Evolutionary conservation across 768 basidiomycete genomes (phyloP).

Genomic region (Artomyces pyxidatus): DNA sequence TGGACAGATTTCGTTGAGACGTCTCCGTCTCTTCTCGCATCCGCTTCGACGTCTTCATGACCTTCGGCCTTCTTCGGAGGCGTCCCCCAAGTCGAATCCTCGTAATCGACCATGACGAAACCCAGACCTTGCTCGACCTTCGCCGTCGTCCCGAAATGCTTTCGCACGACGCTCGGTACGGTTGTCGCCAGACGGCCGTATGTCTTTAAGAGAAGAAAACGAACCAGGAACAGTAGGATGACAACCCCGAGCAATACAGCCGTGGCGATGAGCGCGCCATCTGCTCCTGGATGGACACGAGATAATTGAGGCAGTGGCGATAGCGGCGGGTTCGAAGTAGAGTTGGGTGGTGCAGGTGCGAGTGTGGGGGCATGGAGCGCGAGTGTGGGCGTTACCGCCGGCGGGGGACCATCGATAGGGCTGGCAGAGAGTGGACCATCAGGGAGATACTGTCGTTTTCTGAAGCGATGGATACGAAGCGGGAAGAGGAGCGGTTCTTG

Average conservation of each 20-base stretch:
- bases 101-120: neutral
- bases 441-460: neutral
- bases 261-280: neutral
- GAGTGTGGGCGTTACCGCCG: neutral
- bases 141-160: neutral
- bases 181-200: neutral
- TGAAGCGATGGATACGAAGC: neutral
- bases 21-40: neutral
- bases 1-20: neutral
- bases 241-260: neutral
- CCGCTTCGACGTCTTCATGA: neutral
- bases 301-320: neutral
- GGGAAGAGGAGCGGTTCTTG: neutral
- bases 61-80: neutral
- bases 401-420: neutral
- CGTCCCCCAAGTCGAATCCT: conserved; percentile 4
- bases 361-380: conserved; percentile 1
- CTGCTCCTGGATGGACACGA: neutral
- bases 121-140: neutral
- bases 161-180: neutral
- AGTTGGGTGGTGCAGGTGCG: neutral
- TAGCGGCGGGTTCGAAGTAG: neutral
- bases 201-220: neutral
- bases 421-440: neutral
- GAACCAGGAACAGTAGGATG: neutral